Evolutionary conservation across 495 filamentous ascomycete genomes (phyloP).

Genomic region (Lentithecium fluviatile): DNA sequence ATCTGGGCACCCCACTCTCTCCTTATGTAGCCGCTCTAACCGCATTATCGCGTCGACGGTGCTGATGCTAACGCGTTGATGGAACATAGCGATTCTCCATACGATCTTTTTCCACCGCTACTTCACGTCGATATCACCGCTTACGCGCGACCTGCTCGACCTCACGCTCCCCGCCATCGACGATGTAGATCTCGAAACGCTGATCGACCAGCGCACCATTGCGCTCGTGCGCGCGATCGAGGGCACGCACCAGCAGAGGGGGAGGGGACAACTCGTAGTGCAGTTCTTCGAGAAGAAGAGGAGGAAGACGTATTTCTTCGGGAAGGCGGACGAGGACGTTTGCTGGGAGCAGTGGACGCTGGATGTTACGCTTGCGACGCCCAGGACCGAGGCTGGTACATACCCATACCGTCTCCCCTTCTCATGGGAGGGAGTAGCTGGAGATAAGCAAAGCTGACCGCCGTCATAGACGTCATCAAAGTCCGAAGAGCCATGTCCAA

Average conservation of each 20-base stretch:
- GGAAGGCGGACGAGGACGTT: constrained; percentile 82
- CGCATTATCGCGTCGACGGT: not conserved
- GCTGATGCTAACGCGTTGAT: not conserved
- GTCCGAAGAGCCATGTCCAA: constrained; percentile 84
- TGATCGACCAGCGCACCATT: constrained; percentile 83
- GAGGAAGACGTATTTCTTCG: constrained; percentile 65
- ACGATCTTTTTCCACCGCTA: constrained; percentile 99
- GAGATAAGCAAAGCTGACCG: constrained; percentile 6
- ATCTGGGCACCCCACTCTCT: not conserved
- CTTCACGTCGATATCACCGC: constrained; percentile 83
- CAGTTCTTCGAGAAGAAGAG: constrained; percentile 94
- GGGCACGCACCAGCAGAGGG: constrained; percentile 39
- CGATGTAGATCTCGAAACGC: constrained; percentile 83
- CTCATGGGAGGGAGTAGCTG: not conserved
- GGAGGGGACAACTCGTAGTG: constrained; percentile 77
- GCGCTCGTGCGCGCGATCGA: constrained; percentile 65
- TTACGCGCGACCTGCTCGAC: constrained; percentile 85
- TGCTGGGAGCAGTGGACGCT: constrained; percentile 96
- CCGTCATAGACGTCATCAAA: constrained; percentile 68
- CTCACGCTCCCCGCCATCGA: constrained; percentile 86
- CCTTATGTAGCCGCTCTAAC: not conserved
- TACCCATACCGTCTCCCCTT: constrained; percentile 11
- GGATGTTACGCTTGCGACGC: constrained; percentile 85
- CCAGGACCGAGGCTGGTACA: constrained; percentile 83
- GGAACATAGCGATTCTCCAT: constrained; percentile 74